Percentiles rank a stretch among this genome's conserved stretches.
Conservation (phyloP, 2,329 filamentous ascomycete genomes). For the Botrytis porri region DNA sequence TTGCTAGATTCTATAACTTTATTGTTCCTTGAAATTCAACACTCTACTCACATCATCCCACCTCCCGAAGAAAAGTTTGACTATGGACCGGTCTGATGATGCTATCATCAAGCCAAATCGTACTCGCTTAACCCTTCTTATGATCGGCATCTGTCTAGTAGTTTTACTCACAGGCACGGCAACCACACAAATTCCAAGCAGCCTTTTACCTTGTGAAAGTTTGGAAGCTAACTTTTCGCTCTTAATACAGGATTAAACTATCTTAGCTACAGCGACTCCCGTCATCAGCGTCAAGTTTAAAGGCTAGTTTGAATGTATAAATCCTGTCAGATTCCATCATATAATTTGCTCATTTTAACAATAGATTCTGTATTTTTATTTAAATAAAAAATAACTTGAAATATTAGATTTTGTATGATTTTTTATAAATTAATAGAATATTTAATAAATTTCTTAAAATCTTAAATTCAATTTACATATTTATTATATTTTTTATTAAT, state of each 20-base stretch:
- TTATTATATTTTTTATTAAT: too few relatives aligned
- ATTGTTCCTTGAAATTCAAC: not conserved
- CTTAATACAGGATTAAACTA: slow-evolving; percentile 8
- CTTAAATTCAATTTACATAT: too few relatives aligned
- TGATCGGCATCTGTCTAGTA: slow-evolving; percentile 1
- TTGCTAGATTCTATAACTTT: not conserved
- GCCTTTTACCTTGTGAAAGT: not conserved
- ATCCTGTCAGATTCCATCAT: too few relatives aligned
- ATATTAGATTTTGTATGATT: too few relatives aligned
- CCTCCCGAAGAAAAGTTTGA: not conserved
- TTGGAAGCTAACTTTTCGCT: not conserved
- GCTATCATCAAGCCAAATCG: not conserved
- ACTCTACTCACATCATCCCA: not conserved
- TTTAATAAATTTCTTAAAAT: too few relatives aligned
- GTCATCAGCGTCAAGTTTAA: slow-evolving; percentile 15
- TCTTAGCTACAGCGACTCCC: slow-evolving; percentile 8
- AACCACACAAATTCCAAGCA: not conserved
- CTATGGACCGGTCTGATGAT: not conserved
- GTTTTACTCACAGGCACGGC: slow-evolving; percentile 12
- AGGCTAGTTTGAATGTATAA: too few relatives aligned
- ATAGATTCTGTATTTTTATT: too few relatives aligned
- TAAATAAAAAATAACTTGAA: too few relatives aligned
- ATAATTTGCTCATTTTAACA: too few relatives aligned
- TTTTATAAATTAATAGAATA: too few relatives aligned
- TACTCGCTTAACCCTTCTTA: not conserved